A percentile compares a stretch with the other conserved stretches of the same genome.
Evolutionary conservation across 2,329 filamentous ascomycete species (phyloP).

Genomic region (Fusarium keratoplasticum): DNA sequence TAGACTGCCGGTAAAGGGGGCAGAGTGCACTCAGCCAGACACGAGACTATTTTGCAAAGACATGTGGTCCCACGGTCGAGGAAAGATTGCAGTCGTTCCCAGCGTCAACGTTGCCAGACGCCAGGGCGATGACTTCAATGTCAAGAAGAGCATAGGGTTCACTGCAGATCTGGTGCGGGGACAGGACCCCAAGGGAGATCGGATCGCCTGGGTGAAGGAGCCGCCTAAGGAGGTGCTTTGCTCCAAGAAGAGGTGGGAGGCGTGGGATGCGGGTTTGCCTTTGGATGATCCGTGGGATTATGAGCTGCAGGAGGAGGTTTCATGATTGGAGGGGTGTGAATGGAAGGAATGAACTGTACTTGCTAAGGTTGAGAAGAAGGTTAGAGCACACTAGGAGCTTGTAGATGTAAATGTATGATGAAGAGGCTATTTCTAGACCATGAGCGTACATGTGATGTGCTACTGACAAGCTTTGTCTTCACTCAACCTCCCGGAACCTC

Average conservation of each 20-base stretch:
- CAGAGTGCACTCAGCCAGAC: slow-evolving; percentile 65
- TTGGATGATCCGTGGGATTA: background rate
- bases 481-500: background rate
- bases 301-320: background rate
- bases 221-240: slow-evolving; percentile 56
- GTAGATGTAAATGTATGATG: background rate
- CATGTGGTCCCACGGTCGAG: slow-evolving; percentile 60
- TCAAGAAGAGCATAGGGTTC: slow-evolving; percentile 64
- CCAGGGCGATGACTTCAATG: slow-evolving; percentile 56
- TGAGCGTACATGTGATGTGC: background rate
- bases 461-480: background rate
- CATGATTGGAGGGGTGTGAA: background rate
- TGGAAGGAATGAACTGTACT: background rate
- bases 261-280: slow-evolving; percentile 44
- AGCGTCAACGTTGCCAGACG: slow-evolving; percentile 62
- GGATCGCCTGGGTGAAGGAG: slow-evolving; percentile 55
- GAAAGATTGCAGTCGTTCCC: slow-evolving; percentile 66
- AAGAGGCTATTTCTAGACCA: background rate
- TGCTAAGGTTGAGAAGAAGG: too few species aligned
- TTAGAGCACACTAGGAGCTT: background rate
- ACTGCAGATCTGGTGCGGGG: slow-evolving; percentile 48
- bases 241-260: slow-evolving; percentile 50
- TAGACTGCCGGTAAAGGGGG: slow-evolving; percentile 44
- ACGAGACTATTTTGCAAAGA: slow-evolving; percentile 68
- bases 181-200: slow-evolving; percentile 44